These are phyloP conservation scores for Fusarium nelsonii DNA, from an alignment of 2,329 filamentous ascomycete genomes.

Conservation along the genomic window DNA sequence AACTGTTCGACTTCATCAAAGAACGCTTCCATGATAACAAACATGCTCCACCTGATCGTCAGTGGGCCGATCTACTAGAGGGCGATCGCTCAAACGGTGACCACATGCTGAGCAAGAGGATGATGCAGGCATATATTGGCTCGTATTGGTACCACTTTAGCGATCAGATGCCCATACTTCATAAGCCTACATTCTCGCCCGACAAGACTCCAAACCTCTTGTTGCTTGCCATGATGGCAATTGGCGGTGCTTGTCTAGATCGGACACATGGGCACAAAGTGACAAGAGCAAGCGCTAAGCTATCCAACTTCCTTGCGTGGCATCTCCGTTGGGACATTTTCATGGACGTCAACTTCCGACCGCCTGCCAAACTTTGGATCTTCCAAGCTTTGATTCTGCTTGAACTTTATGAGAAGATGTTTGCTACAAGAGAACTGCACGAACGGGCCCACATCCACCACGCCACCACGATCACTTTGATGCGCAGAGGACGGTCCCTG, in stretches of 20 bases:
- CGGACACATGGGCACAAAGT: slow-evolving; percentile 80
- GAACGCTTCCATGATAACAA: slow-evolving; percentile 85
- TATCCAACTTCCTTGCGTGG: slow-evolving; percentile 92
- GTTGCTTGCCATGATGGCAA: slow-evolving; percentile 88
- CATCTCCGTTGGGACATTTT: slow-evolving; percentile 97
- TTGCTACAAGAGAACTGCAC: slow-evolving; percentile 89
- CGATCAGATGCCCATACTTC: slow-evolving; percentile 91
- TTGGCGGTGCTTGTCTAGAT: slow-evolving; percentile 90
- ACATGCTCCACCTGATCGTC: slow-evolving; percentile 77
- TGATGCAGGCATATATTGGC: slow-evolving; percentile 95
- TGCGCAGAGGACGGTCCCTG: slow-evolving; percentile 91
- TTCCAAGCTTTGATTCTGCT: slow-evolving; percentile 91
- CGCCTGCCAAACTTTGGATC: slow-evolving; percentile 94
- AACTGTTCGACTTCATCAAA: slow-evolving; percentile 84
- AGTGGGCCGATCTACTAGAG: slow-evolving; percentile 81
- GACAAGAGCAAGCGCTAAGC: slow-evolving; percentile 80
- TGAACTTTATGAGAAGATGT: slow-evolving; percentile 98
- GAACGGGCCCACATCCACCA: slow-evolving; percentile 97
- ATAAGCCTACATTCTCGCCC: slow-evolving; percentile 92
- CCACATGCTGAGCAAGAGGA: slow-evolving; percentile 83
- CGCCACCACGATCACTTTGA: slow-evolving; percentile 92
- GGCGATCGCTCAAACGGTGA: slow-evolving; percentile 77
- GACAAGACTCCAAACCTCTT: slow-evolving; percentile 88
- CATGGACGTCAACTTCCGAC: slow-evolving; percentile 88
- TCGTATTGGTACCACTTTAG: slow-evolving; percentile 98